Percentiles rank a stretch among this genome's conserved stretches.
These are phyloP conservation scores for Suillus discolor DNA, from an alignment of 768 basidiomycete species.

Conservation along the genomic window DNA sequence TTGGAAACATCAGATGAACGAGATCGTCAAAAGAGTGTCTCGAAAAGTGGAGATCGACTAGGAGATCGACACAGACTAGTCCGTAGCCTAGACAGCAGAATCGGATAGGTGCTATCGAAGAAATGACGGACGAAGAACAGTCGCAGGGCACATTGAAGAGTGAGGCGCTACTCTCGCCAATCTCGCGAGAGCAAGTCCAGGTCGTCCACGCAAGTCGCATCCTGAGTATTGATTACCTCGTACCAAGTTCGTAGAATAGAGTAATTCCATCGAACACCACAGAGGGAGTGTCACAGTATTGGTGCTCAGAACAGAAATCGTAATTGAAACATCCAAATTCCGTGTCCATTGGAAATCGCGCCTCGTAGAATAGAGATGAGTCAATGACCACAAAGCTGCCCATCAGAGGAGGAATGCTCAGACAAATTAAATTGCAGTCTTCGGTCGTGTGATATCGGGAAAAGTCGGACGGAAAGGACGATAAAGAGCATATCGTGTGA, in stretches of 20 bases:
- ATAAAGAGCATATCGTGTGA: not conserved
- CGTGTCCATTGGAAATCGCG: not conserved
- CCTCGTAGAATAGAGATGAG: not conserved
- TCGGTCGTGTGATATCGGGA: not conserved
- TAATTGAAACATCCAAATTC: not conserved
- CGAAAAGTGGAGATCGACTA: not conserved
- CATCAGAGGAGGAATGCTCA: not conserved
- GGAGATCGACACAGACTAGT: not conserved
- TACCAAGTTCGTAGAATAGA: not conserved
- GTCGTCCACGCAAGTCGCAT: not conserved
- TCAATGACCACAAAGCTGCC: not conserved
- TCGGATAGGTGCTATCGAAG: not conserved
- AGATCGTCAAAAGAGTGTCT: not conserved
- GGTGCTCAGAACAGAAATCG: not conserved
- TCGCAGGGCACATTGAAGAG: not conserved
- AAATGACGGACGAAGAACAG: not conserved
- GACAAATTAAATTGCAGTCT: not conserved
- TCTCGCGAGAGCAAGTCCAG: not conserved
- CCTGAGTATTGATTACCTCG: not conserved
- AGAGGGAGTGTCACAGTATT: not conserved
- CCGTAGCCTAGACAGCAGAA: not conserved
- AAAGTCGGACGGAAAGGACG: not conserved
- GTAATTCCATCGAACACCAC: not conserved
- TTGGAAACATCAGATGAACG: not conserved
- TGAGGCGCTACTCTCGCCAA: not conserved